A percentile compares a stretch with the other conserved stretches of the same genome.
Conservation (phyloP, 2,329 filamentous ascomycete species). For the Aspergillus tubingensis region DNA sequence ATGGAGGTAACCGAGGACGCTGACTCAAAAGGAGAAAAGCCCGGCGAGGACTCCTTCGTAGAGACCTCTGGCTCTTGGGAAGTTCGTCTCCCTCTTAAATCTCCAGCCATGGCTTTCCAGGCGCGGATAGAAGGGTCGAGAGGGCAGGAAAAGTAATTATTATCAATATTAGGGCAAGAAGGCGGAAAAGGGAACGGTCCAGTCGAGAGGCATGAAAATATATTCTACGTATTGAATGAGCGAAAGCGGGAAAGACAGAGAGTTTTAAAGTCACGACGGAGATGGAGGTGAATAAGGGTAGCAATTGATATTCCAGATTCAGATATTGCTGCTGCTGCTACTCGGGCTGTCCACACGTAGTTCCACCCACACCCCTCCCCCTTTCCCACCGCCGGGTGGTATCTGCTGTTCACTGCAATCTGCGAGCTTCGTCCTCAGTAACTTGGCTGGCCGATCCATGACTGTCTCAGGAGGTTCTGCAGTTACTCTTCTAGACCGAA, state of each 20-base stretch:
- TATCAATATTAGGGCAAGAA: background rate
- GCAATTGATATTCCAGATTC: too few relatives aligned
- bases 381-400: too few relatives aligned
- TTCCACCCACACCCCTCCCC: too few relatives aligned
- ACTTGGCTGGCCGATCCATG: background rate
- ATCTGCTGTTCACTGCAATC: background rate
- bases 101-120: background rate
- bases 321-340: too few relatives aligned
- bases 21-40: background rate
- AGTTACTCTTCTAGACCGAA: background rate
- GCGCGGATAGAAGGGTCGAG: background rate
- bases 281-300: too few relatives aligned
- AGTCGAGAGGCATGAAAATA: too few relatives aligned
- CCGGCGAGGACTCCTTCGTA: background rate
- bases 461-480: background rate
- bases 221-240: too few relatives aligned
- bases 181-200: background rate
- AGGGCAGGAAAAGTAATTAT: background rate
- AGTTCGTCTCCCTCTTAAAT: background rate
- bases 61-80: background rate
- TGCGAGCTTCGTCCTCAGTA: background rate
- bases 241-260: too few relatives aligned
- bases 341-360: too few relatives aligned
- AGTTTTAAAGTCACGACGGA: too few relatives aligned
- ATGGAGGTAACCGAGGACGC: background rate